These are phyloP conservation scores for Moniliella sp. DNA, from an alignment of 1,284 basidiomycete genomes.

Conservation along the genomic window DNA sequence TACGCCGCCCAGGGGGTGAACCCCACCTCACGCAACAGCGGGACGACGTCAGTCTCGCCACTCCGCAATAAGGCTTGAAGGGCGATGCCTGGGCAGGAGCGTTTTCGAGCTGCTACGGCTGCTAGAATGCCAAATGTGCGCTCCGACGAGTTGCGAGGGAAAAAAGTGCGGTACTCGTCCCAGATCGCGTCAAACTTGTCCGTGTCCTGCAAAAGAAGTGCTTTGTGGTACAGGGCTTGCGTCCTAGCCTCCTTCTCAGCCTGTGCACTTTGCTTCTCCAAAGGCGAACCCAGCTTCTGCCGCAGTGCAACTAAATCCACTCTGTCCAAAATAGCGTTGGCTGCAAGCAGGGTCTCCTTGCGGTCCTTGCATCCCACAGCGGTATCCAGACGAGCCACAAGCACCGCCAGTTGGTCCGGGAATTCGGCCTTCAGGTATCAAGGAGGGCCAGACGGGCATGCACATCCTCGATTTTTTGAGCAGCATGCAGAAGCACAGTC, in stretches of 20 bases:
- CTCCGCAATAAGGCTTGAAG: too few relatives aligned
- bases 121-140: too few relatives aligned
- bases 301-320: conserved; percentile 24
- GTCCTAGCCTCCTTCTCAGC: conserved; percentile 22
- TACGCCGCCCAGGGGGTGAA: too few relatives aligned
- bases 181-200: too few relatives aligned
- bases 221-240: too few relatives aligned
- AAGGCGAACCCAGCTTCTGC: conserved; percentile 16
- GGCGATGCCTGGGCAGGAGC: too few relatives aligned
- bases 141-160: too few relatives aligned
- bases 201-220: too few relatives aligned
- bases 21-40: too few relatives aligned
- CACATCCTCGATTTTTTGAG: conserved; percentile 22
- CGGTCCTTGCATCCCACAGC: conserved; percentile 9
- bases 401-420: conserved; percentile 21
- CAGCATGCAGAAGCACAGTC: conserved; percentile 28
- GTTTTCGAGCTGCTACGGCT: too few relatives aligned
- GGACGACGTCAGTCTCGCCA: too few relatives aligned
- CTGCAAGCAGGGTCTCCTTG: conserved; percentile 12
- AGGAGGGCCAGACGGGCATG: conserved; percentile 19
- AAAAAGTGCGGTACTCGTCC: too few relatives aligned
- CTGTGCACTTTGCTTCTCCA: conserved; percentile 21
- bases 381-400: conserved; percentile 23
- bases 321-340: conserved; percentile 14
- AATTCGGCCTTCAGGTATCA: conserved; percentile 21